Evolutionary conservation across 2,329 filamentous ascomycete species (phyloP).

Genomic region (Fusarium sp.): DNA sequence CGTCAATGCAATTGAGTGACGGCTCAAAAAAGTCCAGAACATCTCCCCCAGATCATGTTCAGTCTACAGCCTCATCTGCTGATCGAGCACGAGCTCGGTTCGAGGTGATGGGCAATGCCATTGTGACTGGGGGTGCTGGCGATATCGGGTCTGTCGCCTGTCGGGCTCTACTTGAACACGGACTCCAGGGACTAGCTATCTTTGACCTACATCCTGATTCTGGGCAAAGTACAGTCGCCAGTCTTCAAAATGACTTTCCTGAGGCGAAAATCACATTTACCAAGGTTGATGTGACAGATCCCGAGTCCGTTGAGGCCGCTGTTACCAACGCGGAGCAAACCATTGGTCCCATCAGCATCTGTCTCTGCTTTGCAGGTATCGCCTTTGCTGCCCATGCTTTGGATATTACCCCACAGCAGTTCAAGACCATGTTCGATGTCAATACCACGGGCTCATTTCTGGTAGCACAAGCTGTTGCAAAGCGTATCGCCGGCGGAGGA

Average conservation of each 20-base stretch:
- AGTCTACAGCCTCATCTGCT: accelerated
- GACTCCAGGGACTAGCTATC: background rate
- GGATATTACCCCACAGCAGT: constrained; percentile 66
- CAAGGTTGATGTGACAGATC: constrained; percentile 9
- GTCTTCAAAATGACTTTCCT: constrained; percentile 1
- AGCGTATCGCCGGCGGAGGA: constrained; percentile 38
- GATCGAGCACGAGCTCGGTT: background rate
- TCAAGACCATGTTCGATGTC: constrained; percentile 73
- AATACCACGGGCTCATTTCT: constrained; percentile 78
- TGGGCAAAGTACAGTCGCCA: background rate
- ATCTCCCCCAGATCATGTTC: accelerated
- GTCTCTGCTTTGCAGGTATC: constrained; percentile 21
- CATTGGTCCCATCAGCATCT: background rate
- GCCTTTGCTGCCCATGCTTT: constrained; percentile 61
- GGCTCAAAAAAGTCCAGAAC: constrained; percentile 1
- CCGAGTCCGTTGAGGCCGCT: background rate
- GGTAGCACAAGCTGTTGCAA: constrained; percentile 69
- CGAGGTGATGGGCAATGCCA: background rate
- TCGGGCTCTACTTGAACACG: constrained; percentile 11
- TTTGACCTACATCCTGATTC: constrained; percentile 6
- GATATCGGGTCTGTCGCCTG: constrained; percentile 8
- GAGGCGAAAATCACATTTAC: background rate
- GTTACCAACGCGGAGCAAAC: background rate
- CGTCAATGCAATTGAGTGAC: constrained; percentile 20
- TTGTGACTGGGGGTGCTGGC: constrained; percentile 8